Evolutionary conservation across 1,284 basidiomycete species (phyloP).

Genomic region (Ustilago esculenta): DNA sequence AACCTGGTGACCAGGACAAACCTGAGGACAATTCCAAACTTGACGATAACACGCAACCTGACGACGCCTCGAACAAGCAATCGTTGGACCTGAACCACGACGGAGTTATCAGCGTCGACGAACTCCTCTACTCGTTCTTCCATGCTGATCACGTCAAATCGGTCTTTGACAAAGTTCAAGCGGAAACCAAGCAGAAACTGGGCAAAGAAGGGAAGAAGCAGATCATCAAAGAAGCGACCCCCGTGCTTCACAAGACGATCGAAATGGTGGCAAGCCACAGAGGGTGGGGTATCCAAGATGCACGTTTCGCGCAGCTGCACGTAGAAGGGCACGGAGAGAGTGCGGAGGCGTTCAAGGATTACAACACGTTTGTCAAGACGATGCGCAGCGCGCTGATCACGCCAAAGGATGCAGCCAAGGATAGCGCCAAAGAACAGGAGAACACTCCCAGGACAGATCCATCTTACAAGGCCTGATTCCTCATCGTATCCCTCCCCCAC

Average conservation of each 20-base stretch:
- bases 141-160: slow-evolving; percentile 22
- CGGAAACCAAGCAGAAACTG: not conserved
- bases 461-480: slow-evolving; percentile 11
- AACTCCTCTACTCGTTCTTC: slow-evolving; percentile 34
- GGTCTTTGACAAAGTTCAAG: slow-evolving; percentile 16
- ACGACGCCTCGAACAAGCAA: too few relatives aligned
- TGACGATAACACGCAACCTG: not conserved
- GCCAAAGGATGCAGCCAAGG: slow-evolving; percentile 7
- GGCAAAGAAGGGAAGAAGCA: slow-evolving; percentile 28
- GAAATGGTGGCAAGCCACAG: slow-evolving; percentile 26
- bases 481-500: too few relatives aligned
- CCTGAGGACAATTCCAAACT: not conserved
- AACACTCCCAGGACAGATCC: slow-evolving; percentile 5
- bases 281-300: slow-evolving; percentile 40
- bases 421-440: slow-evolving; percentile 12
- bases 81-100: slow-evolving; percentile 20
- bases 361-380: slow-evolving; percentile 42
- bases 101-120: slow-evolving; percentile 22
- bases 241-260: slow-evolving; percentile 36
- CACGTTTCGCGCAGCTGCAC: slow-evolving; percentile 14
- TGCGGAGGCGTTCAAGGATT: slow-evolving; percentile 24
- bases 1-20: not conserved
- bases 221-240: slow-evolving; percentile 31
- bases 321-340: not conserved
- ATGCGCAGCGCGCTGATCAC: slow-evolving; percentile 30